Evolutionary conservation across 345 rosid genomes (phyloP).

Genomic region (Lepidium didymum): DNA sequence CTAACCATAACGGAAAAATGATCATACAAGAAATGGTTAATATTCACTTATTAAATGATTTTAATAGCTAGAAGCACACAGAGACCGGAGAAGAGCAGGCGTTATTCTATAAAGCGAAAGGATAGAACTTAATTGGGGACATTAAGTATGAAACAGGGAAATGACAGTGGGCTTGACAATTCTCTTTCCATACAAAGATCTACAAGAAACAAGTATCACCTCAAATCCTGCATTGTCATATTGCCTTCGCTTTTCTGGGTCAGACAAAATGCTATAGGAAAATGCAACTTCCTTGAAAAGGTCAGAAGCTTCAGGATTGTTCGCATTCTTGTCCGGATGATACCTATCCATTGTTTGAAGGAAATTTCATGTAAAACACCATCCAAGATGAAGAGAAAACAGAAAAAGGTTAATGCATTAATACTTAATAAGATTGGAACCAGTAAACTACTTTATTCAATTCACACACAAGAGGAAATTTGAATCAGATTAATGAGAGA

Average conservation of each 20-base stretch:
- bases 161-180: not conserved
- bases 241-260: slow-evolving; percentile 97
- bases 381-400: not conserved
- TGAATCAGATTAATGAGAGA: not conserved
- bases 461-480: not conserved
- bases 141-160: not conserved
- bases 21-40: not conserved
- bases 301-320: slow-evolving; percentile 94
- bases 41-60: not conserved
- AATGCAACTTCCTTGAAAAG: slow-evolving; percentile 95
- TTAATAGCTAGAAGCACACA: not conserved
- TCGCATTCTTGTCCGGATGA: too few species aligned
- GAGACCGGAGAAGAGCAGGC: not conserved
- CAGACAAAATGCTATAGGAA: slow-evolving; percentile 95
- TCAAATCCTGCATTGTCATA: slow-evolving; percentile 95
- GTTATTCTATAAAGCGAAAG: not conserved
- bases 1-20: not conserved
- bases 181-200: not conserved
- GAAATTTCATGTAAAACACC: not conserved
- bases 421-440: not conserved
- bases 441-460: not conserved
- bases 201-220: slow-evolving; percentile 39
- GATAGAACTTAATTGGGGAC: not conserved
- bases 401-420: not conserved
- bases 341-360: slow-evolving; percentile 46